phyloP scores from a whole-genome alignment of 108 stramenopile genomes.

The Cyclotella baltica region DNA sequence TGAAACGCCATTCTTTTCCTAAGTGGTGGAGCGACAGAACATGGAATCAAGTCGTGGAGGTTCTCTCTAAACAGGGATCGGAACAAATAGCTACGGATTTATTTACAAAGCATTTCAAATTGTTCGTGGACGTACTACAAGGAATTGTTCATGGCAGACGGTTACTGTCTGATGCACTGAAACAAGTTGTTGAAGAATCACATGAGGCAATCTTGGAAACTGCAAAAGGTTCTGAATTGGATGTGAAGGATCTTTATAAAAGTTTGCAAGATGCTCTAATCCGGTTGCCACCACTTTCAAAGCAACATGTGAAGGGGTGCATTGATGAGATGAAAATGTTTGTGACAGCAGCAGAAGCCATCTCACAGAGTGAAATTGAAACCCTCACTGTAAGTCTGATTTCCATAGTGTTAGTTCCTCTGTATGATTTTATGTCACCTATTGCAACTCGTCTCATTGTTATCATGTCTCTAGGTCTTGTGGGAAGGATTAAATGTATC shows the following conservation, averaged over 20 bases:
- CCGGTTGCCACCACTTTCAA: slow-evolving; percentile 75
- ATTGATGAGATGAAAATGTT: slow-evolving; percentile 83
- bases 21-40: slow-evolving; percentile 57
- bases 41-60: slow-evolving; percentile 18
- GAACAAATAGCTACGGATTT: slow-evolving; percentile 32
- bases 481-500: slow-evolving; percentile 85
- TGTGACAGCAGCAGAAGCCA: slow-evolving; percentile 69
- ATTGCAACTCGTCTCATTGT: neutral
- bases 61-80: slow-evolving; percentile 31
- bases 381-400: slow-evolving; percentile 62
- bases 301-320: slow-evolving; percentile 75
- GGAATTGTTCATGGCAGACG: slow-evolving; percentile 55
- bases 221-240: slow-evolving; percentile 73
- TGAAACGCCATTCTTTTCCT: slow-evolving; percentile 42
- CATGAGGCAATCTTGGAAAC: slow-evolving; percentile 72
- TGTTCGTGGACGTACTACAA: slow-evolving; percentile 43
- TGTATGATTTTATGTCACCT: neutral
- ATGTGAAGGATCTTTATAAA: slow-evolving; percentile 72
- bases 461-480: slow-evolving; percentile 36
- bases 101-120: slow-evolving; percentile 60
- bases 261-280: slow-evolving; percentile 82
- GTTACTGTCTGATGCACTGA: slow-evolving; percentile 55
- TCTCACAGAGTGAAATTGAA: slow-evolving; percentile 86
- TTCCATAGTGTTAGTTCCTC: neutral
- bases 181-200: slow-evolving; percentile 64